These are phyloP conservation scores for Solanum infundibuliforme DNA, from an alignment of 257 asterid genomes.

Conservation along the genomic window DNA sequence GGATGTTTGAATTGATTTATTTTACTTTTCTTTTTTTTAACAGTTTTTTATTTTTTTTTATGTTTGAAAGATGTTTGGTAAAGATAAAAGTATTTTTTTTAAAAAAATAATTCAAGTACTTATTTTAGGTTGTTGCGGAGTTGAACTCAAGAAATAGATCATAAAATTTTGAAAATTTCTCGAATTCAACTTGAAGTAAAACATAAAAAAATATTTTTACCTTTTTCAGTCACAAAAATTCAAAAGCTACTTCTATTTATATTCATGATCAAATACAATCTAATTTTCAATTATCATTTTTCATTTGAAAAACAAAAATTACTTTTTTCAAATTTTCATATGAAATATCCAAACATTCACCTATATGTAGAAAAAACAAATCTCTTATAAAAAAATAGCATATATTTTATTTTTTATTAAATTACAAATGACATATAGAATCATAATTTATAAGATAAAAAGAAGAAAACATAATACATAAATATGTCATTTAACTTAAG, in stretches of 20 bases:
- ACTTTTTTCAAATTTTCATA: neutral
- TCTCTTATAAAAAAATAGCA: neutral
- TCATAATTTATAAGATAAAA: too few relatives aligned
- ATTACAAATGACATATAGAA: neutral
- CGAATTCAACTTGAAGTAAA: neutral
- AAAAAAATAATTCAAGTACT: too few relatives aligned
- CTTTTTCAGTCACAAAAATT: neutral
- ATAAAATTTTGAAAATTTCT: too few relatives aligned
- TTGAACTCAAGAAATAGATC: too few relatives aligned
- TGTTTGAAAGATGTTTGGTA: too few relatives aligned
- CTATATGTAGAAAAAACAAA: neutral
- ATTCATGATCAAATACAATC: neutral
- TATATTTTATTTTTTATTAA: neutral
- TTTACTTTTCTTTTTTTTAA: too few relatives aligned
- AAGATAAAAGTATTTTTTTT: too few relatives aligned
- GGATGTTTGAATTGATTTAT: too few relatives aligned
- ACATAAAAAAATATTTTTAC: neutral
- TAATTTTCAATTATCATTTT: neutral
- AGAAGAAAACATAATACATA: neutral
- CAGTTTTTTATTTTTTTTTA: too few relatives aligned
- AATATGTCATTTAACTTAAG: neutral
- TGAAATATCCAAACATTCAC: neutral
- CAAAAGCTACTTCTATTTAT: neutral
- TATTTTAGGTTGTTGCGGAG: too few relatives aligned
- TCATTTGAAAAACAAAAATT: neutral